phyloP scores from a whole-genome alignment of 176 grass and related monocot species.

The sorghum (Sorghum bicolor) region DNA sequence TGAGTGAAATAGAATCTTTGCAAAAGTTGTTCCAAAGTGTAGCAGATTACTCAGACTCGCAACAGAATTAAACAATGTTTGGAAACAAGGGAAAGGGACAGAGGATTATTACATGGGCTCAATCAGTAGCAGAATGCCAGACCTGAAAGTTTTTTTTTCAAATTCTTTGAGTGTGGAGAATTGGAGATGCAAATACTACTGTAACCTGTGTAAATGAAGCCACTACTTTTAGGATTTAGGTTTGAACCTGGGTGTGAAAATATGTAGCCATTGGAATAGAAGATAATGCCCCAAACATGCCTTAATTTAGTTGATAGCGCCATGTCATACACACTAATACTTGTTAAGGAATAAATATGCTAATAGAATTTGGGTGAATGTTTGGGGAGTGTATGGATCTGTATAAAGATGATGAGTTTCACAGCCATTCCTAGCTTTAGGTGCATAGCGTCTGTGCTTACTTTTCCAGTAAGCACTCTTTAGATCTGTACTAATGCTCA shows the following conservation, averaged over 20 bases:
- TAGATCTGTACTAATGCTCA: background rate
- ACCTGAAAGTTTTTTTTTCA: background rate
- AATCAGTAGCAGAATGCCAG: background rate
- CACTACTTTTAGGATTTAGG: background rate
- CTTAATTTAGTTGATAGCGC: background rate
- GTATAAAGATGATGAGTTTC: background rate
- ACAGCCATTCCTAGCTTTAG: conserved; percentile 3
- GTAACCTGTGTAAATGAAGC: background rate
- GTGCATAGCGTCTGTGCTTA: background rate
- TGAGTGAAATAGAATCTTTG: background rate
- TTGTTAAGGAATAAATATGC: background rate
- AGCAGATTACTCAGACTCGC: background rate
- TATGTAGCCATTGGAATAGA: background rate
- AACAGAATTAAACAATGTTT: background rate
- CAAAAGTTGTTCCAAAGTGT: conserved; percentile 15
- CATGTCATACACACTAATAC: background rate
- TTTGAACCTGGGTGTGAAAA: background rate
- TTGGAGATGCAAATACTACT: background rate
- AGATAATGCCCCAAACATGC: background rate
- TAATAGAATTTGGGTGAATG: background rate
- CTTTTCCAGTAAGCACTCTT: background rate
- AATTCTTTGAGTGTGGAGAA: background rate
- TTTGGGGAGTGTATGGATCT: background rate
- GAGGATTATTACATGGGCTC: background rate
- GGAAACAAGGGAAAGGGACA: background rate